Percentiles rank a stretch among this genome's conserved stretches.
These are phyloP conservation scores for Fusarium liriodendri DNA, from an alignment of 2,329 filamentous ascomycete genomes.

Conservation along the genomic window DNA sequence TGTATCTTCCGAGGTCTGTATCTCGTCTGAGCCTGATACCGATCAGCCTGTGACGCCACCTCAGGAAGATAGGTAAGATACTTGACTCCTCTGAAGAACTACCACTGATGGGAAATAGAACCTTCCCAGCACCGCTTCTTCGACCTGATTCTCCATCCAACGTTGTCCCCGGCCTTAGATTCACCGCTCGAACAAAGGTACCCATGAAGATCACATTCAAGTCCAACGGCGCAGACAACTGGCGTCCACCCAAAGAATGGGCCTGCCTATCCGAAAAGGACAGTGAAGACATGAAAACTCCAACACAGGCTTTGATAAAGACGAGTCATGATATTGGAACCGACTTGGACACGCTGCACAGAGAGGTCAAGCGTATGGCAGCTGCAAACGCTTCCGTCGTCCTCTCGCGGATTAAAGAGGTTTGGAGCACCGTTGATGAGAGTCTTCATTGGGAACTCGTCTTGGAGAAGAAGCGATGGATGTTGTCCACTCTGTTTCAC, in stretches of 20 bases:
- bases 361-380: constrained; percentile 37
- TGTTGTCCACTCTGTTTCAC: constrained; percentile 67
- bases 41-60: constrained; percentile 30
- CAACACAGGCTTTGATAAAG: background rate
- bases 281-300: constrained; percentile 1
- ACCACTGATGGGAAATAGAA: constrained; percentile 20
- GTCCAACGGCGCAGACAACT: constrained; percentile 54
- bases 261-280: constrained; percentile 40
- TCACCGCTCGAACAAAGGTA: constrained; percentile 10
- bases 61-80: constrained; percentile 17
- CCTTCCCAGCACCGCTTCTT: constrained; percentile 19
- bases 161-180: constrained; percentile 9
- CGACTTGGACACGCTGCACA: constrained; percentile 20
- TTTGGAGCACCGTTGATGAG: constrained; percentile 30
- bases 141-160: constrained; percentile 29
- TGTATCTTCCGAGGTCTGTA: constrained; percentile 24
- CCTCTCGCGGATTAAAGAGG: constrained; percentile 63
- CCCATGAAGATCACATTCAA: constrained; percentile 42
- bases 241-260: constrained; percentile 60
- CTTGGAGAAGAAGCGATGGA: constrained; percentile 68
- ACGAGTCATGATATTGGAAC: background rate
- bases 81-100: background rate
- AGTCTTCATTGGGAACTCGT: constrained; percentile 49
- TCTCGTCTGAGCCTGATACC: constrained; percentile 31
- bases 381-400: constrained; percentile 51